Conservation (phyloP, 805 yeast genomes). For the Candida orba region DNA sequence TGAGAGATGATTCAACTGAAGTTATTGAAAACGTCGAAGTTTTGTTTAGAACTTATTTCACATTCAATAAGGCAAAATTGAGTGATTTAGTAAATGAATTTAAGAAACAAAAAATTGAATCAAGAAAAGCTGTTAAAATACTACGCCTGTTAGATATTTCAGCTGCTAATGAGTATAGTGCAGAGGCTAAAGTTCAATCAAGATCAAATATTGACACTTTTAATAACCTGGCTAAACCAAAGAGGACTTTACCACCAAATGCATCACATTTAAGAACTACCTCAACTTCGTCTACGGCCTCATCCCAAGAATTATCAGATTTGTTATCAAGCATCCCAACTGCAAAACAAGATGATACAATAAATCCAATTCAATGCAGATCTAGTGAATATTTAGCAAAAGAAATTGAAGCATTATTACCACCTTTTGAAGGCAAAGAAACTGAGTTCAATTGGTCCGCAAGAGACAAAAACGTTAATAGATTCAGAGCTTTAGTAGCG, state of each 20-base stretch:
- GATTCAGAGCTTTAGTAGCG: conserved; percentile 51
- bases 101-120: conserved; percentile 18
- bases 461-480: conserved; percentile 57
- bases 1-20: conserved; percentile 21
- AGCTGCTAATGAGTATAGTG: conserved; percentile 14
- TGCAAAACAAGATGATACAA: conserved; percentile 16
- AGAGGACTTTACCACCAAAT: background rate
- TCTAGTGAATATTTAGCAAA: conserved; percentile 17
- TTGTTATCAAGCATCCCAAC: conserved; percentile 14
- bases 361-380: conserved; percentile 8
- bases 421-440: conserved; percentile 64
- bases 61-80: conserved; percentile 13
- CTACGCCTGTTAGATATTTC: conserved; percentile 17
- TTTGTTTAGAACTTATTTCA: conserved; percentile 19
- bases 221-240: conserved; percentile 14
- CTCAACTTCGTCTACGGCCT: conserved; percentile 1
- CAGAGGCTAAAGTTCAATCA: conserved; percentile 9
- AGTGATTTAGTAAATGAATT: conserved; percentile 16
- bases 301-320: conserved; percentile 10
- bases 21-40: conserved; percentile 22
- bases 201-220: conserved; percentile 23
- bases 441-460: conserved; percentile 81
- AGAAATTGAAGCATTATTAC: conserved; percentile 22
- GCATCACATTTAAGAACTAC: conserved; percentile 1
- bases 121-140: conserved; percentile 11